Evolutionary conservation across 306 rosid species (phyloP).

Genomic region (Abrus pulchellus): DNA sequence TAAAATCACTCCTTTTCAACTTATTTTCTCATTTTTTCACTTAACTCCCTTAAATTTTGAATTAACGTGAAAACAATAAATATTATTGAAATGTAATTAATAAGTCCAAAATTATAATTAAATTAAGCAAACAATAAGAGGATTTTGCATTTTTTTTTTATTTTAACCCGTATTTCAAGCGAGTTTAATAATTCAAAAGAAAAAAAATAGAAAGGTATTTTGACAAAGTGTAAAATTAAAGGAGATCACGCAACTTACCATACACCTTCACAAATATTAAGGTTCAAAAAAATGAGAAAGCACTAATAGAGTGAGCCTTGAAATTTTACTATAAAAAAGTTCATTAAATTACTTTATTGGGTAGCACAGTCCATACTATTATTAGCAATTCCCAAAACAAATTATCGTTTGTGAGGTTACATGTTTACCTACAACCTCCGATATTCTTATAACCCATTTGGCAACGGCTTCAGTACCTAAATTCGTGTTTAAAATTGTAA

Average conservation of each 20-base stretch:
- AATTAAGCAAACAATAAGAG: not conserved
- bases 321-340: not conserved
- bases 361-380: not conserved
- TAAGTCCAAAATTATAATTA: not conserved
- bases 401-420: slow-evolving; percentile 4
- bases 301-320: too few relatives aligned
- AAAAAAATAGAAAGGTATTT: not conserved
- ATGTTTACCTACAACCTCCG: slow-evolving; percentile 21
- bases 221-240: too few relatives aligned
- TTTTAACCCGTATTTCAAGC: not conserved
- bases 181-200: not conserved
- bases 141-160: not conserved
- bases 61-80: not conserved
- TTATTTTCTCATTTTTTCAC: not conserved
- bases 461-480: not conserved
- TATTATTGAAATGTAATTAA: not conserved
- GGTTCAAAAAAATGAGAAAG: too few relatives aligned
- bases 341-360: not conserved
- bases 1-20: not conserved
- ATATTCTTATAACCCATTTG: slow-evolving; percentile 7
- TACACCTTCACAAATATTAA: too few relatives aligned
- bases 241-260: too few relatives aligned
- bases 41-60: not conserved
- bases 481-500: not conserved
- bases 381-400: not conserved